Conservation (phyloP, 1,284 basidiomycete species). For the Ceratobasidium sp. region DNA sequence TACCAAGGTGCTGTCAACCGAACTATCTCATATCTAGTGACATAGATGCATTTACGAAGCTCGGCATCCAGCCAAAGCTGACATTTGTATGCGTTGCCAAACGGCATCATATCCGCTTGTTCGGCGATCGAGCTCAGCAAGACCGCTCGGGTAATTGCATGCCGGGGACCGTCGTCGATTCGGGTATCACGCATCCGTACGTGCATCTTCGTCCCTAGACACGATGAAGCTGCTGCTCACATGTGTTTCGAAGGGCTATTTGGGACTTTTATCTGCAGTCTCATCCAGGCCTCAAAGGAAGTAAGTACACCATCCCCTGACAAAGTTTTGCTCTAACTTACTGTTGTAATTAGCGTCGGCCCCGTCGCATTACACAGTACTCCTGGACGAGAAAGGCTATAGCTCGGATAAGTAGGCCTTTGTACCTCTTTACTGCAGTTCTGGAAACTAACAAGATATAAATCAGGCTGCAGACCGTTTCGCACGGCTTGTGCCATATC, state of each 20-base stretch:
- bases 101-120: slow-evolving; percentile 63
- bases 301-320: not conserved
- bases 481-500: slow-evolving; percentile 26
- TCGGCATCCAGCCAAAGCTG: slow-evolving; percentile 36
- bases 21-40: not conserved
- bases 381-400: slow-evolving; percentile 43
- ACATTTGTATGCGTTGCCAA: slow-evolving; percentile 52
- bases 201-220: not conserved
- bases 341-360: slow-evolving; percentile 32
- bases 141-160: slow-evolving; percentile 77
- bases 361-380: slow-evolving; percentile 44
- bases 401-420: slow-evolving; percentile 39
- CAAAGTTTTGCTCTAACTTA: not conserved
- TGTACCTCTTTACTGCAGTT: not conserved
- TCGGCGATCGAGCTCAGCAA: slow-evolving; percentile 63
- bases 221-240: not conserved
- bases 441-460: not conserved
- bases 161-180: slow-evolving; percentile 79
- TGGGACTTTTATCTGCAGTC: slow-evolving; percentile 80
- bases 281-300: slow-evolving; percentile 64
- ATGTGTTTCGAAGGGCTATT: slow-evolving; percentile 61
- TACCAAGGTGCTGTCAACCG: not conserved
- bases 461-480: slow-evolving; percentile 25
- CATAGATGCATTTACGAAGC: slow-evolving; percentile 37
- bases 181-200: slow-evolving; percentile 29